Evolutionary conservation across 2,329 filamentous ascomycete genomes (phyloP).

Genomic region (Fusarium concolor): DNA sequence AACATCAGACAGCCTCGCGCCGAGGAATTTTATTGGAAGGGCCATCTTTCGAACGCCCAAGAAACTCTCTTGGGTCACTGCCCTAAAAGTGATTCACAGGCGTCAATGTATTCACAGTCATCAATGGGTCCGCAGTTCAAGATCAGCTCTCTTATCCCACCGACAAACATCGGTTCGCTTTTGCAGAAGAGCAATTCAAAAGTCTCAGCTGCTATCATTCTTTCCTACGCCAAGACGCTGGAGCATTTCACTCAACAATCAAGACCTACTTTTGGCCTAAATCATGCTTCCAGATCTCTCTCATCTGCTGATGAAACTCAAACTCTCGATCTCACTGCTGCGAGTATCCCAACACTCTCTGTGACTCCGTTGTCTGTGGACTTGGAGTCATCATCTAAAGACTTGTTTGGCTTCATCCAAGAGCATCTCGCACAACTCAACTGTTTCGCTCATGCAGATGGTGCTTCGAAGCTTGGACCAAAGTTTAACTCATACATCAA

Average conservation of each 20-base stretch:
- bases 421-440: slow-evolving; percentile 18
- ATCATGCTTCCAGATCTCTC: slow-evolving; percentile 24
- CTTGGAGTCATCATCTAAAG: not conserved
- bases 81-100: fast-evolving
- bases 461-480: not conserved
- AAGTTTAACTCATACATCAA: slow-evolving; percentile 23
- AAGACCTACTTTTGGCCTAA: slow-evolving; percentile 14
- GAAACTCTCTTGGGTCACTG: not conserved
- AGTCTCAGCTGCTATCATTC: not conserved
- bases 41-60: not conserved
- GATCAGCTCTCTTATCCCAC: not conserved
- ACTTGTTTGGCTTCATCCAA: not conserved
- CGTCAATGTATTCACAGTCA: not conserved
- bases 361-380: slow-evolving; percentile 3
- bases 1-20: not conserved
- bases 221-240: slow-evolving; percentile 4
- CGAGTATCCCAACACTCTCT: slow-evolving; percentile 10
- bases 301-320: not conserved
- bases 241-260: not conserved
- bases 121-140: slow-evolving; percentile 10
- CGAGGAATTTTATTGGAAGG: slow-evolving; percentile 9
- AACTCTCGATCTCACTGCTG: slow-evolving; percentile 12
- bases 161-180: not conserved
- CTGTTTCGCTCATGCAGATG: slow-evolving; percentile 6
- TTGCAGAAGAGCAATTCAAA: not conserved